Base-by-base conservation (phyloP, 768 basidiomycete genomes). In the Russula sp. region DNA sequence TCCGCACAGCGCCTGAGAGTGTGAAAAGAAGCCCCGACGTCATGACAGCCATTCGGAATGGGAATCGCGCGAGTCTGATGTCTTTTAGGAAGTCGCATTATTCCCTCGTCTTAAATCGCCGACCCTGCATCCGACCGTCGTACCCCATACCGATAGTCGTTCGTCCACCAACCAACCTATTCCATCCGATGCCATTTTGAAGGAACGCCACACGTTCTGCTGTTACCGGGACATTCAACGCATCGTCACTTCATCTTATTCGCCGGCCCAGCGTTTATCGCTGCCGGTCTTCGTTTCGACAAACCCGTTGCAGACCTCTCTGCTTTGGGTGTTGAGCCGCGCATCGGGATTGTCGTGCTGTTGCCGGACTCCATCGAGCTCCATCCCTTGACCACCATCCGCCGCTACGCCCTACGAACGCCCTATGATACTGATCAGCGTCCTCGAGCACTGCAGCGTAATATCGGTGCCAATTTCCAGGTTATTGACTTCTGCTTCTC, bases 131-230 rank as follows among this genome's bases (percentile, higher is more conserved):
- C 28, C 28, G 28, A 30, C 28, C 3, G 28, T 30, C 28, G 28
- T 30, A 30, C 28, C 28, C 28, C 28, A 30, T 38, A 9, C 59
- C 56, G 4, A 82, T 84, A 64, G 78, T 84, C 32, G 72, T 83
- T 38, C 82, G 78, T 5, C 87, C 87, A 55, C 81, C 84, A 60
- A 87, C 87, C 18, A 84, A 84, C 53, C 76, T 89, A 53, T 79
- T 90, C 40, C 87, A 90, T n/a, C 89, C 90, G 0, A 88, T 84
- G 8, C 88, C 90, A 0, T 90, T 92, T 72, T 92, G 90, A 89
- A 80, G 88, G 36, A 85, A 84, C 67, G 89, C 87, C 1, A 80
- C 76, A 32, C 83, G 85, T 14, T 89, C 88, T 22, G 90, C 88
- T 18, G 87, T 91, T 1, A 30, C 28, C 28, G 28, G 28, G 28